These are phyloP conservation scores for Westerdykella sp. DNA, from an alignment of 2,329 filamentous ascomycete genomes.

Conservation along the genomic window DNA sequence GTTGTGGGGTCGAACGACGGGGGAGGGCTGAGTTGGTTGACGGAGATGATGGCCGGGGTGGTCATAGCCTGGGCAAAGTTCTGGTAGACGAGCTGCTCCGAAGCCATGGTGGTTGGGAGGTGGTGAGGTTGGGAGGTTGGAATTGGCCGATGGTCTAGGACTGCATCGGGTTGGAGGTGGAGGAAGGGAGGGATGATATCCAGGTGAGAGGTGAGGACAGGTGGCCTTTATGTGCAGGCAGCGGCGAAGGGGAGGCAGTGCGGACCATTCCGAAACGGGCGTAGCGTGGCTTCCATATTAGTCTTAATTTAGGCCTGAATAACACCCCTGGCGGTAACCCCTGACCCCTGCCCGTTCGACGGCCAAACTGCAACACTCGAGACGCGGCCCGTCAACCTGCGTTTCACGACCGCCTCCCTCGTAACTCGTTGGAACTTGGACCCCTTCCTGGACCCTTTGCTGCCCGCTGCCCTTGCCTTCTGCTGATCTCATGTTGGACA, in stretches of 20 bases:
- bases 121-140: not conserved
- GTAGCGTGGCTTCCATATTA: constrained; percentile 5
- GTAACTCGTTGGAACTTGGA: too few relatives aligned
- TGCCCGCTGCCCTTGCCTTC: constrained; percentile 1
- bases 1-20: constrained; percentile 18
- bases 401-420: constrained; percentile 7
- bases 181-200: constrained; percentile 25
- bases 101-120: constrained; percentile 21
- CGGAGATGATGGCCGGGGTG: constrained; percentile 10
- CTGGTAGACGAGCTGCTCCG: constrained; percentile 21
- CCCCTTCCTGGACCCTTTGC: not conserved
- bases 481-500: constrained; percentile 3
- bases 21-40: constrained; percentile 12
- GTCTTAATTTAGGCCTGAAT: constrained; percentile 19
- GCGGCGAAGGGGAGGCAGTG: constrained; percentile 12
- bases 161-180: constrained; percentile 15
- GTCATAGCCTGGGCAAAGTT: constrained; percentile 12
- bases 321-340: not conserved
- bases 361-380: not conserved
- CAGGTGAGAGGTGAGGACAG: constrained; percentile 25
- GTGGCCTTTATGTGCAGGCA: constrained; percentile 32
- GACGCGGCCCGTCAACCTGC: constrained; percentile 3
- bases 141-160: constrained; percentile 16
- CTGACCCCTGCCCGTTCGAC: not conserved
- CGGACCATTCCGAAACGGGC: constrained; percentile 8